Percentiles rank a stretch among this genome's conserved stretches.
These are phyloP conservation scores for Saccharum officinarum DNA, from an alignment of 176 grass and related monocot species.

Conservation along the genomic window DNA sequence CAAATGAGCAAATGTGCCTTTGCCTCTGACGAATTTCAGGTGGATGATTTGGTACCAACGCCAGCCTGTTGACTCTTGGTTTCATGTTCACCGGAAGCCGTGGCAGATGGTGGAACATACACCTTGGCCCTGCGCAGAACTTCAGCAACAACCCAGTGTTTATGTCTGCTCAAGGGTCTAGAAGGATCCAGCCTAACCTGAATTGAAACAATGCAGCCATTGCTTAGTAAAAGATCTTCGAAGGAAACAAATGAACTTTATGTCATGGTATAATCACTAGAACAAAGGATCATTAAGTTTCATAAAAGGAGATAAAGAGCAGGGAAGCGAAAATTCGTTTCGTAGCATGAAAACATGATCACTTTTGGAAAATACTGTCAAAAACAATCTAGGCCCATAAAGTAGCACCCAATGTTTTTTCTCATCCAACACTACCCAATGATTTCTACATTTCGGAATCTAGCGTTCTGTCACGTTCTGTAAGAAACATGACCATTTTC, in stretches of 20 bases:
- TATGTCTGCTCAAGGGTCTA: slow-evolving; percentile 84
- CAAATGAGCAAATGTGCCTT: background rate
- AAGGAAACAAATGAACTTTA: background rate
- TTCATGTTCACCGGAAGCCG: slow-evolving; percentile 1
- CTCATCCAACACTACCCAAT: too few species aligned
- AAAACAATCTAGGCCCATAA: too few species aligned
- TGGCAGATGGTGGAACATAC: slow-evolving; percentile 49
- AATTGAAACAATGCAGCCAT: background rate
- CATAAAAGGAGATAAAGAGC: background rate
- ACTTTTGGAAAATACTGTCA: too few species aligned
- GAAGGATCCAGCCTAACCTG: slow-evolving; percentile 85
- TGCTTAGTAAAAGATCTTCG: background rate
- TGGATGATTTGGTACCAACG: slow-evolving; percentile 22
- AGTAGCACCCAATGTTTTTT: too few species aligned
- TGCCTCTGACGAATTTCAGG: background rate
- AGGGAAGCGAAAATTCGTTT: background rate
- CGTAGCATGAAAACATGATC: background rate
- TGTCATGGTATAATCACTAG: background rate
- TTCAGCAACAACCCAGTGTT: slow-evolving; percentile 76
- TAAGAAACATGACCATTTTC: too few species aligned
- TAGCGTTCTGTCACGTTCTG: too few species aligned
- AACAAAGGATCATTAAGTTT: too few species aligned
- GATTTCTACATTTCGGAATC: too few species aligned
- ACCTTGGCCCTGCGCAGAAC: slow-evolving; percentile 82
- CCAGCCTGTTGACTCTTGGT: slow-evolving; percentile 13